A percentile compares a stretch with the other conserved stretches of the same genome.
These are phyloP conservation scores for Gymnopilus junonius DNA, from an alignment of 768 basidiomycete species.

Conservation along the genomic window DNA sequence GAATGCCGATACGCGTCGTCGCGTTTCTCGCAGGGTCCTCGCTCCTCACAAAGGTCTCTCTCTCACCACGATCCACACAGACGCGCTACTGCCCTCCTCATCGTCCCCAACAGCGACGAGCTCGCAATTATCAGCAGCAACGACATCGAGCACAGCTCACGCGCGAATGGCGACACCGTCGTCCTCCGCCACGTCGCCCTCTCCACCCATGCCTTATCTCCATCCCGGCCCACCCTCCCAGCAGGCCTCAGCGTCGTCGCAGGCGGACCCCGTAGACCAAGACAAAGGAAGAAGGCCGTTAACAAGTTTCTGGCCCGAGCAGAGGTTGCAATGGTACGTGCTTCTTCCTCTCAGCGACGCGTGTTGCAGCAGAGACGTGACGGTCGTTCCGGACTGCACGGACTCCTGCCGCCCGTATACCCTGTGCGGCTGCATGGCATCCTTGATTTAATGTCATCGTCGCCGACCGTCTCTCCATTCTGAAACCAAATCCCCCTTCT, in stretches of 20 bases:
- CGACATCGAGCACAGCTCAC: conserved; percentile 38
- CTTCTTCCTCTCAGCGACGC: conserved; percentile 47
- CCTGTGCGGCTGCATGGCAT: conserved; percentile 12
- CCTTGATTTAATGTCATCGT: conserved; percentile 7
- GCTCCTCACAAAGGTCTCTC: conserved; percentile 32
- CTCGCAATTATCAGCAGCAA: conserved; percentile 35
- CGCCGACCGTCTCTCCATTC: conserved; percentile 18
- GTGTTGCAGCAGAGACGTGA: conserved; percentile 36
- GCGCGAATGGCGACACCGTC: conserved; percentile 78
- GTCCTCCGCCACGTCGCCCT: conserved; percentile 82
- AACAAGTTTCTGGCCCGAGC: conserved; percentile 81
- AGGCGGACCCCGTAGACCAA: conserved; percentile 47
- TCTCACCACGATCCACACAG: conserved; percentile 35
- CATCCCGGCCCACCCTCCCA: conserved; percentile 47
- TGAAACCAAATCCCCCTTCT: conserved; percentile 39
- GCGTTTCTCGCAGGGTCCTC: conserved; percentile 45
- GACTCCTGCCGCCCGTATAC: conserved; percentile 16
- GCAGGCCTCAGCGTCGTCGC: conserved; percentile 35
- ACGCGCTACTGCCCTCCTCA: conserved; percentile 31
- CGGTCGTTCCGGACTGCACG: conserved; percentile 23
- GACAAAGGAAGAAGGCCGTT: conserved; percentile 68
- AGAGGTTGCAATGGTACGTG: conserved; percentile 78
- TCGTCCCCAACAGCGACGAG: conserved; percentile 41
- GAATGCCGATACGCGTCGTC: conserved; percentile 58
- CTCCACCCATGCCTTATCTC: conserved; percentile 71